Base-by-base conservation (phyloP, 495 filamentous ascomycete species). In the Podospora conica region DNA sequence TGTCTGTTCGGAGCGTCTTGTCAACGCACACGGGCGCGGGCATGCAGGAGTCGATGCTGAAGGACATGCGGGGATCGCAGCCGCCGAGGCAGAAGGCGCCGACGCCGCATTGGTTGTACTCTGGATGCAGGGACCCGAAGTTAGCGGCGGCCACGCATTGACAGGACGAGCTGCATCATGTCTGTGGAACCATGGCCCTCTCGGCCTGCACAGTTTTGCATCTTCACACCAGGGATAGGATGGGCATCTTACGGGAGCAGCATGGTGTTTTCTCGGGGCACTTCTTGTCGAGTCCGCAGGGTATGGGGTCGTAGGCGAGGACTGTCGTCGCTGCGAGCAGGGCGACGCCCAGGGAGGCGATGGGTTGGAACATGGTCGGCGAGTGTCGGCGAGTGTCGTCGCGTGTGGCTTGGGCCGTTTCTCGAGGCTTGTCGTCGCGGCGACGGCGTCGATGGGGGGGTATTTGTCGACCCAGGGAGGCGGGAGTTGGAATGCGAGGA, bases 21-120 rank as follows among this genome's bases (percentile, higher is more conserved):
- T 79, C 85, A 79, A 91, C 69, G 81, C 95, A 98, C 53, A 91
- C 80, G 9, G 95, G 96, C 67, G 81, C 88, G 9, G 94, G 90
- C n/a, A 89, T 87, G 76, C 95, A 98, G 3, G 95, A 89, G 64
- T 93, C 87, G 70, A 97, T 81, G 5, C 85, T 83, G 79, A 85
- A 88, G 31, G 94, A 97, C 76, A 85, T 87, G 65, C 85, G 85
- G 53, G 91, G 90, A 75, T 98, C 94, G 80, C 95, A 98, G 66
- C 95, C 95, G 63, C 96, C 96, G 23, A 98, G 87, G 71, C 95
- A 98, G 84, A 90, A 98, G 59, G 92, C 95, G 71, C 95, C 95
- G 54, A 91, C 89, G 80, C 93, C 86, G 73, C 95, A 98, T 80
- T 95, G 84, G 68, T 91, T 91, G 79, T 98, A 98, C 78, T 93